phyloP scores from a whole-genome alignment of 2,329 filamentous ascomycete genomes.

The Metarhizium anisopliae region DNA sequence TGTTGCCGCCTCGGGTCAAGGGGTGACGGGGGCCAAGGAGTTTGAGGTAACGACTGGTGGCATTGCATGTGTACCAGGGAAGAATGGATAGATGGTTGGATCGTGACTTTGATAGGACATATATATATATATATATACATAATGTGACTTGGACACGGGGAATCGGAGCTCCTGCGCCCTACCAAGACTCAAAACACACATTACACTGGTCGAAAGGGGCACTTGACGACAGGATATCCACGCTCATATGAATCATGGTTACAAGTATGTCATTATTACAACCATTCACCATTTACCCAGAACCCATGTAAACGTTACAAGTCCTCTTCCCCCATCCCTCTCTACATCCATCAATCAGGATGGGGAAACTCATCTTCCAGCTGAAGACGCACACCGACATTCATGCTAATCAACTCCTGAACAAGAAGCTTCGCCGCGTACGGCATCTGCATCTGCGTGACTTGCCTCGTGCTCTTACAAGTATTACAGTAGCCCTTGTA shows the following conservation, averaged over 20 bases:
- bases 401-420: conserved; percentile 97
- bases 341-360: conserved; percentile 26
- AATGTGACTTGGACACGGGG: background rate
- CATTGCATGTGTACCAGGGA: conserved; percentile 25
- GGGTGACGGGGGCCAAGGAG: conserved; percentile 46
- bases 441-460: conserved; percentile 91
- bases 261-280: background rate
- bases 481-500: conserved; percentile 93
- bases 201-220: background rate
- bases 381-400: conserved; percentile 86
- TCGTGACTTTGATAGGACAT: too few relatives aligned
- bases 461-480: conserved; percentile 74
- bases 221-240: background rate
- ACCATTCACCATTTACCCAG: background rate
- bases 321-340: background rate
- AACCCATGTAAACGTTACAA: background rate
- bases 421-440: conserved; percentile 95
- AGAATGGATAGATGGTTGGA: background rate
- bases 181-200: background rate
- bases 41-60: conserved; percentile 70
- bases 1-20: conserved; percentile 43
- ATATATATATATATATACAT: background rate
- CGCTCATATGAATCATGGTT: background rate
- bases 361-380: conserved; percentile 89
- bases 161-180: background rate